phyloP scores from a whole-genome alignment of 768 basidiomycete genomes.

The Candolleomyces aberdarensis region DNA sequence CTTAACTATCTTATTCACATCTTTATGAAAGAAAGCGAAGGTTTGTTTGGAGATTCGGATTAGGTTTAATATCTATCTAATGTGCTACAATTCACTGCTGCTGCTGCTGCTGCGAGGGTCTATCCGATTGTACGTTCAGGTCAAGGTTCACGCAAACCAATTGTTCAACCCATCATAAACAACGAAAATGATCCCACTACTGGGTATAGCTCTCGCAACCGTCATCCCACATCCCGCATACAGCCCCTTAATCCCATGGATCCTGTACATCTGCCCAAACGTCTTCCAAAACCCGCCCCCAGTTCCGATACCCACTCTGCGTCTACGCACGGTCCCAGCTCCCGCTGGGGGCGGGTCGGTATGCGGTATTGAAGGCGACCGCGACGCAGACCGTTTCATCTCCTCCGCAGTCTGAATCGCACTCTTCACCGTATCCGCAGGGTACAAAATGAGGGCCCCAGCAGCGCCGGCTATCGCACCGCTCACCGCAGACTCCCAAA shows the following conservation, averaged over 20 bases:
- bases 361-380: background rate
- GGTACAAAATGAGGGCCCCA: slow-evolving; percentile 89
- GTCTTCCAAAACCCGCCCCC: slow-evolving; percentile 45
- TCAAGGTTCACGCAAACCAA: slow-evolving; percentile 22
- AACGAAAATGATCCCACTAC: slow-evolving; percentile 85
- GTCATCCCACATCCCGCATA: slow-evolving; percentile 92
- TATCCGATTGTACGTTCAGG: too few species aligned
- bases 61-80: too few species aligned
- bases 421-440: slow-evolving; percentile 93
- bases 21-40: too few species aligned
- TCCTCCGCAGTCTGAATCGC: slow-evolving; percentile 94
- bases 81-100: too few species aligned
- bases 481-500: slow-evolving; percentile 81
- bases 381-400: slow-evolving; percentile 35
- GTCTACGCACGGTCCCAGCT: slow-evolving; percentile 24
- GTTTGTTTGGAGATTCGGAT: too few species aligned
- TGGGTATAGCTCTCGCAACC: slow-evolving; percentile 75
- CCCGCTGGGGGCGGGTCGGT: slow-evolving; percentile 21
- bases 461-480: slow-evolving; percentile 85
- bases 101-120: too few species aligned
- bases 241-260: slow-evolving; percentile 71
- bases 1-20: too few species aligned
- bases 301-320: background rate
- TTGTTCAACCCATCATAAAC: slow-evolving; percentile 75
- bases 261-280: slow-evolving; percentile 65